Evolutionary conservation across 495 filamentous ascomycete species (phyloP).

Genomic region (Immersiella caudata): DNA sequence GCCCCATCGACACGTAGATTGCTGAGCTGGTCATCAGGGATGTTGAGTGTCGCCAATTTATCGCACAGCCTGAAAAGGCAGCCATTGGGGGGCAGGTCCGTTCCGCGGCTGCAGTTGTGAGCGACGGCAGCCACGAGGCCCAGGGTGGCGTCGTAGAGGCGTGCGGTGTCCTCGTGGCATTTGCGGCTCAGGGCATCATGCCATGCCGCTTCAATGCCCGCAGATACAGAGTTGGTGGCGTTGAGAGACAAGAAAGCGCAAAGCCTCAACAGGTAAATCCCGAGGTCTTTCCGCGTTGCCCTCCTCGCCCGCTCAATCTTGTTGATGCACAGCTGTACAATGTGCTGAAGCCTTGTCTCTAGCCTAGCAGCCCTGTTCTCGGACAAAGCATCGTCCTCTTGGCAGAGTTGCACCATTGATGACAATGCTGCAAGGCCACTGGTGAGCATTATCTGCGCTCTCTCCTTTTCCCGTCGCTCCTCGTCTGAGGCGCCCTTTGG

Average conservation of each 20-base stretch:
- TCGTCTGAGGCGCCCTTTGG: neutral
- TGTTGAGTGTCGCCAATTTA: conserved; percentile 27
- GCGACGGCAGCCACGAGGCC: conserved; percentile 30
- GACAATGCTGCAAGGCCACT: conserved; percentile 26
- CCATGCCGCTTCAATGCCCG: conserved; percentile 27
- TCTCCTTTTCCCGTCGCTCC: conserved; percentile 22
- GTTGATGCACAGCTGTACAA: conserved; percentile 23
- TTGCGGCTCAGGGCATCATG: conserved; percentile 11
- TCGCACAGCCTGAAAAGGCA: conserved; percentile 33
- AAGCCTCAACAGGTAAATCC: conserved; percentile 35
- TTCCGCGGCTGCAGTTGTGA: conserved; percentile 29
- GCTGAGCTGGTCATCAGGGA: conserved; percentile 24
- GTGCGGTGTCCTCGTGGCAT: conserved; percentile 13
- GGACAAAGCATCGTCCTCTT: conserved; percentile 17
- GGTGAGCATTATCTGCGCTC: conserved; percentile 25
- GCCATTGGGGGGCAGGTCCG: conserved; percentile 15
- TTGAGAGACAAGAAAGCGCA: conserved; percentile 31
- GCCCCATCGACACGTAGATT: conserved; percentile 37
- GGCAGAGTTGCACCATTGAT: conserved; percentile 26
- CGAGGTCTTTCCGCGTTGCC: conserved; percentile 18
- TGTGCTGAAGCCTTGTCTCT: conserved; percentile 25
- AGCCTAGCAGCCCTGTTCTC: conserved; percentile 14
- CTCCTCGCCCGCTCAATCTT: conserved; percentile 18
- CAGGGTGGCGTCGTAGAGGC: conserved; percentile 34
- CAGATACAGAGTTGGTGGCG: neutral